phyloP scores from a whole-genome alignment of 768 basidiomycete species.

The Mycena filopes region DNA sequence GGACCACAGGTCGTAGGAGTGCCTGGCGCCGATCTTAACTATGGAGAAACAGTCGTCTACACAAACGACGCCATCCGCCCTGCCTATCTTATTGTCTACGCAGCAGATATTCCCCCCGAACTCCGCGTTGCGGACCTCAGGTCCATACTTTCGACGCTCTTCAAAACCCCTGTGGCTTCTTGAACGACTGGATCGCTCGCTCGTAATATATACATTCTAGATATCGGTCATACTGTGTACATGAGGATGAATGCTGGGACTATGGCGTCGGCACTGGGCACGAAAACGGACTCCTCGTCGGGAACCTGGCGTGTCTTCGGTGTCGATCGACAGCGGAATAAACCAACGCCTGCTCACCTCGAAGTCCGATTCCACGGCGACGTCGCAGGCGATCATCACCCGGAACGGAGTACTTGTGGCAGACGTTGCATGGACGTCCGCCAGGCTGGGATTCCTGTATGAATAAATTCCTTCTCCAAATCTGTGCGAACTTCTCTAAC shows the following conservation, averaged over 20 bases:
- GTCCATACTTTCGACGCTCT: conserved; percentile 52
- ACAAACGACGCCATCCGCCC: conserved; percentile 74
- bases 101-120: conserved; percentile 42
- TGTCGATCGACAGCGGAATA: neutral
- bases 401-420: conserved; percentile 75
- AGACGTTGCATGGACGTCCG: conserved; percentile 72
- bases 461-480: conserved; percentile 74
- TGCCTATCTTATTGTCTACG: conserved; percentile 74
- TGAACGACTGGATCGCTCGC: conserved; percentile 40
- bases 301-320: conserved; percentile 47
- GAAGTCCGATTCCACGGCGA: conserved; percentile 51
- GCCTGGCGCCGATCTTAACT: conserved; percentile 74
- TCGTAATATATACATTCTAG: conserved; percentile 26
- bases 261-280: conserved; percentile 64
- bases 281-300: conserved; percentile 63
- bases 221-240: conserved; percentile 55
- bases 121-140: conserved; percentile 39
- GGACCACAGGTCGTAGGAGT: conserved; percentile 66
- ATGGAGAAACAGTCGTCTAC: conserved; percentile 77
- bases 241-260: conserved; percentile 68
- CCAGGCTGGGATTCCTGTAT: conserved; percentile 65
- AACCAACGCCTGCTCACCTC: conserved; percentile 39
- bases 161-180: conserved; percentile 59
- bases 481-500: conserved; percentile 44
- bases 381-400: conserved; percentile 71